Base-by-base conservation (phyloP, 768 basidiomycete genomes). In the Filobasidium wieringae region DNA sequence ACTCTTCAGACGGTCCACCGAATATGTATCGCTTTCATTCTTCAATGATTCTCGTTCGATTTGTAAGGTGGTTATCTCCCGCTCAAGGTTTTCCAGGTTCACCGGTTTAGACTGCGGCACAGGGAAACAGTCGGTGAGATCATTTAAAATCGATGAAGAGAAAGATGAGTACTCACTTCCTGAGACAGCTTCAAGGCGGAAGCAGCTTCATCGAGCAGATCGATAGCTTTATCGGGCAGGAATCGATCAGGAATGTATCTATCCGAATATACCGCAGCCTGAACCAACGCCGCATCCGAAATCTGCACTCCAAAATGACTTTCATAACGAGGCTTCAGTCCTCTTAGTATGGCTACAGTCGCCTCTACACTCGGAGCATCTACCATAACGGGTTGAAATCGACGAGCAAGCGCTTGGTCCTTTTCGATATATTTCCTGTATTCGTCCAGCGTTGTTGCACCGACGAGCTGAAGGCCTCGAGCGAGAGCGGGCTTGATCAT, bases 261-360 rank as follows among this genome's bases (percentile, higher is more conserved):
- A 24, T 87, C 82, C 6, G 81, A 78, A 63, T 92, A 91, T 1
- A 90, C 82, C 0, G 88, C 87, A 26, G 90, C 89, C 4, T 88
- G 92, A 12, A 95, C 90, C 3, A 95, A 77, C 2, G 90, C 88
- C 14, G 80, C 79, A 66, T 95, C 90, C 1, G 87, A 82, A 56
- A 95, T 91, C 67, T 88, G 87, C 1, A 95, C 90, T 30, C 90
- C 90, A 61, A 92, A 90, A 66, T 95, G 90, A 0, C 89, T 87
- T 64, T 93, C 89, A 65, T 92, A 91, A 39, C 83, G 78, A 0
- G 85, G 62, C 50, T 90, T 89, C 32, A 92, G 77, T 7, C 89
- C 90, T 19, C 88, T 84, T 0, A 93, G 79, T 57, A 95, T 95
- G 0, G 72, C 73, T 30, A 75, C 69, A 34, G 71, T 72, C 2